Evolutionary conservation across 495 filamentous ascomycete genomes (phyloP), one percentile per base, ranked within the genome.

Genomic region (Aspergillus sclerotioniger): DNA sequence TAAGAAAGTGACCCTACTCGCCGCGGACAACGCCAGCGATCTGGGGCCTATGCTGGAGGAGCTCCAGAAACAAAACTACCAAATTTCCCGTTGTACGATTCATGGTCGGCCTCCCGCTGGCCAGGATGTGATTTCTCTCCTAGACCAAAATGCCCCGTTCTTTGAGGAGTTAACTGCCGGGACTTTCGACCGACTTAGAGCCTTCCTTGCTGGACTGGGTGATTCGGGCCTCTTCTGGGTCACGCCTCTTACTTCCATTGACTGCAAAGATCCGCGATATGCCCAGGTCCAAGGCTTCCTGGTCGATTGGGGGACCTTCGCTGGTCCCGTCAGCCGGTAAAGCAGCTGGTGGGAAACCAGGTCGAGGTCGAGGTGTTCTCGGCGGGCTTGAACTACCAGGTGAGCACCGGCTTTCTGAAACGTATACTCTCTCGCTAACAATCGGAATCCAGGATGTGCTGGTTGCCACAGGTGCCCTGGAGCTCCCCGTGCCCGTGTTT

Each of bases 241-340:
- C 21, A 58, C 56, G 3, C 33, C 20, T n/a, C 17, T 33, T 4
- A 25, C n/a, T 13, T 45, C 49, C 13, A 41, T 57, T 10, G 7
- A 21, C 32, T 57, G 54, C 46, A 37, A 39, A 6, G 54, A 57
- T 33, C 54, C 54, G 6, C 28, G 33, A 21, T 50, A 8, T 20
- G 54, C 19, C 17, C 10, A 17, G 47, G 19, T 31, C 17, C 31
- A 37, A 21, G 56, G 56, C 13, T n/a, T 52, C 6, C 47, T 1
- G 25, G 47, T 1, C 31, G 25, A 4, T n/a, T 50, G 19, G 32
- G 10, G 7, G 21, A 17, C 6, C 21, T 50, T 1, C 1, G 9
- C 15, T 50, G 47, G 47, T 10, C 16, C 7, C 7, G 19, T 21
- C 16, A 12, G 1, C 32, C 17, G 17, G 20, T 20, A 21, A 37